Base-by-base conservation (phyloP, 2,329 filamentous ascomycete genomes). In the Dothideomycetes sp. region DNA sequence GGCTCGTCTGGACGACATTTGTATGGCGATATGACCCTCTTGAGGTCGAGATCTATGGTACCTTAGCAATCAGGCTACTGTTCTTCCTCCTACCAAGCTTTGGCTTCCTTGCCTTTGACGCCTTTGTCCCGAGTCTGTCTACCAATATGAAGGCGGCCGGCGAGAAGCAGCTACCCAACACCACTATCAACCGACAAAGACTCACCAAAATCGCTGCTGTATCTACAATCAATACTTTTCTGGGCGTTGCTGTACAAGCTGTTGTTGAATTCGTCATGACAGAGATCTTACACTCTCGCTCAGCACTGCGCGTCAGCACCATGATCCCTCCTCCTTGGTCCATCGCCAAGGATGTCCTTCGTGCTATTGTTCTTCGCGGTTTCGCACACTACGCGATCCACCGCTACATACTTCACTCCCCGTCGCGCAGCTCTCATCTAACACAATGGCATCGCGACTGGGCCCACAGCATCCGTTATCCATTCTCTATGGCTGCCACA, bases 1-100 rank as follows among this genome's bases (percentile, higher is more conserved):
- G 87, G 59, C 74, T 94, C 65, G 89, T 84, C 50, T 94, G 87
- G 87, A 77, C 78, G 4, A 89, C 84, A 0, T 71, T 95, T 22
- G 77, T 93, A 30, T 66, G 89, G 3, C 82, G 81, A 5, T 82
- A 93, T 52, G 70, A 80, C 1, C 78, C 84, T 0, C 66, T 91
- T 12, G 73, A 76, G 43, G 75, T 94, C 42, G 85, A 94, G 57
- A 57, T 91, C 1, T 66, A 83, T 38, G 84, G 79, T 40, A 79
- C 80, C 0, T 57, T 84, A 4, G 72, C 74, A 17, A 66, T 87
- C 36, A 79, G 84, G 31, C 42, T 79, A 8, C 48, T 84, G 4
- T 77, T 88, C 52, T 93, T 79, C 62, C 64, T 91, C 2, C 38
- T 84, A 0, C 87, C 87, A 0, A 84, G 84, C 0, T 57, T 84